Evolutionary conservation across 2,329 filamentous ascomycete species (phyloP).

Genomic region (Knoxdaviesia capensis): DNA sequence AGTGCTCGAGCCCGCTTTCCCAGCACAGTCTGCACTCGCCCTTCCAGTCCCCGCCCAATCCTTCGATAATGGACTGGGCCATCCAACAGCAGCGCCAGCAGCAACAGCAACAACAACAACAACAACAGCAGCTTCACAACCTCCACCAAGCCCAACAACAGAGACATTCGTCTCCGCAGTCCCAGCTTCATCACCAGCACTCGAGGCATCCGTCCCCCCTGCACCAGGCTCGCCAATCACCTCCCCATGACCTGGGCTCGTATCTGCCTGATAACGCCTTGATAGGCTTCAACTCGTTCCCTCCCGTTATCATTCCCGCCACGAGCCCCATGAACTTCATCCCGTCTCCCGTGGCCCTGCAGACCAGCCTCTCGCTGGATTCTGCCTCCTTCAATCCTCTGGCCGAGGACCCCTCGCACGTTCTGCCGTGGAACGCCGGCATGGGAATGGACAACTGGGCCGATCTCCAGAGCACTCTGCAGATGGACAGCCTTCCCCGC

Average conservation of each 20-base stretch:
- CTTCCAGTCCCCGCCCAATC: slow-evolving; percentile 28
- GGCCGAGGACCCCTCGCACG: slow-evolving; percentile 26
- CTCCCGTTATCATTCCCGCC: slow-evolving; percentile 29
- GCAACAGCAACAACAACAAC: slow-evolving; percentile 18
- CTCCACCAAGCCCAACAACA: slow-evolving; percentile 9
- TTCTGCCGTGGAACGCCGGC: slow-evolving; percentile 27
- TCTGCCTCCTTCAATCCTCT: slow-evolving; percentile 37
- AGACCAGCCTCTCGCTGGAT: slow-evolving; percentile 24
- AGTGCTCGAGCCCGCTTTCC: slow-evolving; percentile 29
- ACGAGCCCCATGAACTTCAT: slow-evolving; percentile 39
- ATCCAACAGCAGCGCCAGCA: slow-evolving; percentile 34
- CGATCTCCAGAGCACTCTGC: slow-evolving; percentile 46
- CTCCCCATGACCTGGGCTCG: slow-evolving; percentile 3
- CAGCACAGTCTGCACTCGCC: slow-evolving; percentile 34
- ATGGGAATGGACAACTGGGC: slow-evolving; percentile 55
- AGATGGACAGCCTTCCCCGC: slow-evolving; percentile 28
- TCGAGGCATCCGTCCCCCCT: slow-evolving; percentile 11
- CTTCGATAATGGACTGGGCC: slow-evolving; percentile 37
- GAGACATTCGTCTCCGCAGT: slow-evolving; percentile 20
- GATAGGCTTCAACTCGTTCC: slow-evolving; percentile 32
- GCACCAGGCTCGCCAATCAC: slow-evolving; percentile 23
- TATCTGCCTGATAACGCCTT: slow-evolving; percentile 32
- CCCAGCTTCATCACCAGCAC: slow-evolving; percentile 20
- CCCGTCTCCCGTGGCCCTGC: slow-evolving; percentile 37
- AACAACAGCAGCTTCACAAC: slow-evolving; percentile 6